Conservation (phyloP, 768 basidiomycete species). For the Tricholoma sp. region DNA sequence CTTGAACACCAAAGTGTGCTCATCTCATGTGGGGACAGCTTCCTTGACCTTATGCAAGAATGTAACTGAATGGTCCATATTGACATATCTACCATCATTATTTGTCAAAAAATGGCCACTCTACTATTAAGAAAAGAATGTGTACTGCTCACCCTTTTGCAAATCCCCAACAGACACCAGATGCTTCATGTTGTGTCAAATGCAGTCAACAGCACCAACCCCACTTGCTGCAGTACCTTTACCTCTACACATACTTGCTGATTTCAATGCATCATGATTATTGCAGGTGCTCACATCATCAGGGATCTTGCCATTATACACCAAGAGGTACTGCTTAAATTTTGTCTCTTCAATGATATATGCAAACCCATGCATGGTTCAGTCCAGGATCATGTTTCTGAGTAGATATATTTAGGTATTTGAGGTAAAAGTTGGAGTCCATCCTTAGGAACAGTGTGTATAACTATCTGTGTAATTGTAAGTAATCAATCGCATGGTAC, state of each 20-base stretch:
- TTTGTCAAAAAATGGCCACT: not conserved
- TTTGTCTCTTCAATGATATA: conserved; percentile 5
- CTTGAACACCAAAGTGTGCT: conserved; percentile 6
- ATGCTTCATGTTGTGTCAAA: conserved; percentile 15
- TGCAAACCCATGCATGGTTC: conserved; percentile 7
- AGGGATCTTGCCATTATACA: not conserved
- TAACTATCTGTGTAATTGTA: conserved; percentile 2
- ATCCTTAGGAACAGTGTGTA: conserved; percentile 15
- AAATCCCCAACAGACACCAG: conserved; percentile 8
- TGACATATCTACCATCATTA: conserved; percentile 8
- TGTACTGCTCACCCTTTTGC: conserved; percentile 5
- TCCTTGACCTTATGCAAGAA: conserved; percentile 8
- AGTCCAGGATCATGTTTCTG: conserved; percentile 13
- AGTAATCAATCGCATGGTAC: not conserved
- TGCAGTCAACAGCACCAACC: conserved; percentile 7
- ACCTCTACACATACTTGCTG: conserved; percentile 2
- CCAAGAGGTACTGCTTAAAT: conserved; percentile 9
- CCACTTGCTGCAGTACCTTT: conserved; percentile 15
- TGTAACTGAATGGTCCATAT: conserved; percentile 17
- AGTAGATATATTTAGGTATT: conserved; percentile 12
- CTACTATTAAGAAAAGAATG: not conserved
- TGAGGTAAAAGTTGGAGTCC: conserved; percentile 20
- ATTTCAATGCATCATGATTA: not conserved
- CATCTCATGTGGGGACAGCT: conserved; percentile 1
- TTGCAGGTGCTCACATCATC: not conserved